Conservation (phyloP, 306 rosid species). For the Vigna trinervia region DNA sequence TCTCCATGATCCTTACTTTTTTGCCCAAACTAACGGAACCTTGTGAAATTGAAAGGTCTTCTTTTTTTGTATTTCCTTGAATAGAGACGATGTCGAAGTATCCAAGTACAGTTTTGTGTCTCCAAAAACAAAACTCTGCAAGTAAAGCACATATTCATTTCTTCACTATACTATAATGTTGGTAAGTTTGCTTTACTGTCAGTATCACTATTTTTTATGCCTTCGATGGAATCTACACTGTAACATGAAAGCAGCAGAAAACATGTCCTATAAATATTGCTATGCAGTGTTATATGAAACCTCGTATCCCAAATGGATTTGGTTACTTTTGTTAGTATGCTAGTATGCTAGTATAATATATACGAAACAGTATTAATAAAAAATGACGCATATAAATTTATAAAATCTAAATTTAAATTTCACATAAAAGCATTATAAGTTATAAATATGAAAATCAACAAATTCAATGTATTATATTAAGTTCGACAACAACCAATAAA, state of each 20-base stretch:
- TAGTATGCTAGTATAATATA: too few relatives aligned
- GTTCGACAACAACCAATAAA: too few relatives aligned
- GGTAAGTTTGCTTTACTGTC: slow-evolving; percentile 22
- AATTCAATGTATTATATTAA: too few relatives aligned
- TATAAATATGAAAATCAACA: too few relatives aligned
- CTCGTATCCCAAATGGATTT: too few relatives aligned
- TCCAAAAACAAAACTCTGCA: slow-evolving; percentile 21
- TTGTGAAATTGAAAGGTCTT: slow-evolving; percentile 13
- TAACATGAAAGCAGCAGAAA: slow-evolving; percentile 9
- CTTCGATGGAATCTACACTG: slow-evolving; percentile 30
- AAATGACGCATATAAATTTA: too few relatives aligned
- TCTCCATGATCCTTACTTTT: slow-evolving; percentile 56
- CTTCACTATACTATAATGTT: slow-evolving; percentile 44
- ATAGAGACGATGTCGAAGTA: neutral
- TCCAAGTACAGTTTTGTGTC: slow-evolving; percentile 9
- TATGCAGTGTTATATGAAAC: neutral
- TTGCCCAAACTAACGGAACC: slow-evolving; percentile 15
- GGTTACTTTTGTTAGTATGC: too few relatives aligned
- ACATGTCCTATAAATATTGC: neutral
- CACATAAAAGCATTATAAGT: too few relatives aligned
- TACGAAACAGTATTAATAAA: too few relatives aligned
- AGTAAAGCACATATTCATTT: slow-evolving; percentile 71
- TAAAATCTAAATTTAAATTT: too few relatives aligned
- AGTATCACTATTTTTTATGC: neutral
- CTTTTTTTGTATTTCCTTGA: slow-evolving; percentile 4